Percentiles rank a stretch among this genome's conserved stretches.
Conservation (phyloP, 768 basidiomycete species). For the Suillus alpinus region DNA sequence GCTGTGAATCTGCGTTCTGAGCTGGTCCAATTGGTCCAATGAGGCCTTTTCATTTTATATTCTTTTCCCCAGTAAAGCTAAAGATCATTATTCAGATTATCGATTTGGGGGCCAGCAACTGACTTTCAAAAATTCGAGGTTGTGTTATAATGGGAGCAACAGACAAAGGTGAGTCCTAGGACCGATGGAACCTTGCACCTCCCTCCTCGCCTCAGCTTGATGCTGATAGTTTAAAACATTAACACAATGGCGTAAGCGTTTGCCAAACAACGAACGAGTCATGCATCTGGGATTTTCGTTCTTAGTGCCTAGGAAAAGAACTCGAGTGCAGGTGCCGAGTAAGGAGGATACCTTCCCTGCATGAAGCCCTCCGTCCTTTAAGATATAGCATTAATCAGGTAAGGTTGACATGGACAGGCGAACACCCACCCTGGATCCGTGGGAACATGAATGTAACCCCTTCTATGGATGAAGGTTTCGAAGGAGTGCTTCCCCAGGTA, state of each 20-base stretch:
- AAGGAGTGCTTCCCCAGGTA: constrained; percentile 48
- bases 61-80: too few relatives aligned
- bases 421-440: constrained; percentile 37
- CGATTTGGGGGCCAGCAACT: background rate
- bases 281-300: background rate
- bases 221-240: background rate
- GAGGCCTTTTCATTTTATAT: too few relatives aligned
- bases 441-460: constrained; percentile 47
- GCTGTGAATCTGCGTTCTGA: too few relatives aligned
- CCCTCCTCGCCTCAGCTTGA: too few relatives aligned
- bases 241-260: background rate
- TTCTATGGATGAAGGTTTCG: constrained; percentile 46
- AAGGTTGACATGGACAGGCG: background rate
- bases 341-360: constrained; percentile 61
- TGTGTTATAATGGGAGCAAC: too few relatives aligned
- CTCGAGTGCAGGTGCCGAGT: constrained; percentile 19
- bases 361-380: constrained; percentile 49
- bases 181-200: background rate
- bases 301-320: background rate
- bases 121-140: background rate
- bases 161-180: background rate
- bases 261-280: background rate
- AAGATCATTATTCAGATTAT: background rate
- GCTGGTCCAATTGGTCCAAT: too few relatives aligned
- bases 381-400: background rate